Percentiles rank a stretch among this genome's conserved stretches.
Conservation (phyloP, 164 flowering plant genomes). For the Stephania japonica region DNA sequence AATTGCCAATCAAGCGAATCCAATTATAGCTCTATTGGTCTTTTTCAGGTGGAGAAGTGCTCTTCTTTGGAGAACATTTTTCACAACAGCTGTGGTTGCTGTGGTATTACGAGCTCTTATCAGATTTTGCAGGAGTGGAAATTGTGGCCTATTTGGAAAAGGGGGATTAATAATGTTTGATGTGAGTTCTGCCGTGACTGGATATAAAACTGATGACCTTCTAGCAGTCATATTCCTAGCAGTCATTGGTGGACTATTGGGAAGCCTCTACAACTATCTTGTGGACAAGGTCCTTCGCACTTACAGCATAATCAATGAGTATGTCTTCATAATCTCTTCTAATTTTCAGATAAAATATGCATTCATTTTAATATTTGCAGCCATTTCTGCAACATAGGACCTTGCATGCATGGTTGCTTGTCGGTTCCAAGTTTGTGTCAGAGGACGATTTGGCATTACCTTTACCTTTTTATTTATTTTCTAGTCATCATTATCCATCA, state of each 20-base stretch:
- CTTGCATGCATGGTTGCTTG: neutral
- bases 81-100: slow-evolving; percentile 88
- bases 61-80: slow-evolving; percentile 94
- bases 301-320: slow-evolving; percentile 82
- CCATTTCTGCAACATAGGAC: neutral
- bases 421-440: too few relatives aligned
- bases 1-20: neutral
- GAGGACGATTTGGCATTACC: too few relatives aligned
- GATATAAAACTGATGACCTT: slow-evolving; percentile 49
- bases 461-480: too few relatives aligned
- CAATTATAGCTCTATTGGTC: neutral
- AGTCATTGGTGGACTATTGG: slow-evolving; percentile 75
- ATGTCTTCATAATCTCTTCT: slow-evolving; percentile 16
- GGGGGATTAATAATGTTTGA: slow-evolving; percentile 96
- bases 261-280: slow-evolving; percentile 77
- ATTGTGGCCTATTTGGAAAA: slow-evolving; percentile 83
- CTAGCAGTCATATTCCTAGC: slow-evolving; percentile 66
- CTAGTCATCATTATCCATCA: neutral
- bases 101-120: slow-evolving; percentile 65
- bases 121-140: slow-evolving; percentile 59
- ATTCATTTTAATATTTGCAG: neutral
- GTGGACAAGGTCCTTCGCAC: slow-evolving; percentile 77
- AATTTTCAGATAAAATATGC: neutral
- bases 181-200: slow-evolving; percentile 40
- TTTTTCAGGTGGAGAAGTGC: slow-evolving; percentile 92